These are phyloP conservation scores for Globisporangium canariense DNA, from an alignment of 352 stramenopile genomes.

Conservation along the genomic window DNA sequence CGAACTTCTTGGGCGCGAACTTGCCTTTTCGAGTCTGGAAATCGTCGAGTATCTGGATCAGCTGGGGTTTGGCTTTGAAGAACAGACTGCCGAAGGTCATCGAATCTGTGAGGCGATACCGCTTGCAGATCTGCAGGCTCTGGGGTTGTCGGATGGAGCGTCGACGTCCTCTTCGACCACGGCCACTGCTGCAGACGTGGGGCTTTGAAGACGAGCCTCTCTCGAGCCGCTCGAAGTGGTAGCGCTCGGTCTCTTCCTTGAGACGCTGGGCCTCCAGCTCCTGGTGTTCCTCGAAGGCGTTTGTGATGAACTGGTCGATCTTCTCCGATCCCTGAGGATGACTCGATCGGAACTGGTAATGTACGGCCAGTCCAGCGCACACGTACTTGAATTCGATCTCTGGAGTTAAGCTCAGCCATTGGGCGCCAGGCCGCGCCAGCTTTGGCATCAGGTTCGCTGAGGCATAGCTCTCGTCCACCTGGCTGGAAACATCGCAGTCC, in stretches of 20 bases:
- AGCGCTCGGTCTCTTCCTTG: conserved; percentile 16
- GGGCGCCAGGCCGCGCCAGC: conserved; percentile 2
- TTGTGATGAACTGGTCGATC: conserved; percentile 24
- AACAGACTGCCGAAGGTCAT: conserved; percentile 76
- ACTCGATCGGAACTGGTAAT: conserved; percentile 15
- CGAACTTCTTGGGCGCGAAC: conserved; percentile 62
- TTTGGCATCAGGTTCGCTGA: background rate
- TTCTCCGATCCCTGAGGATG: conserved; percentile 12
- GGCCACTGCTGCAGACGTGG: background rate
- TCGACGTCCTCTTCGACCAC: background rate
- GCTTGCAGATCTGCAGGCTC: conserved; percentile 21
- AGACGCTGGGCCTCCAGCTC: conserved; percentile 9
- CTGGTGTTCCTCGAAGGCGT: conserved; percentile 20
- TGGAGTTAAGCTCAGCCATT: conserved; percentile 3
- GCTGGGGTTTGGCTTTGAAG: conserved; percentile 50
- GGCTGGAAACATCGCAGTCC: background rate
- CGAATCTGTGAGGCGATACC: conserved; percentile 57
- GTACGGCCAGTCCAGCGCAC: background rate
- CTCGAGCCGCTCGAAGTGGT: conserved; percentile 7
- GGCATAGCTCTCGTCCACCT: background rate
- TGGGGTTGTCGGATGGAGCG: background rate
- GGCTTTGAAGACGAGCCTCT: background rate
- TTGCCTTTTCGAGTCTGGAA: conserved; percentile 50
- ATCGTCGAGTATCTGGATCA: conserved; percentile 44
- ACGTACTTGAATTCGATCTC: conserved; percentile 10